Conservation (phyloP, 1,139 yeast species). For the Trichomonascaceae sp. region DNA sequence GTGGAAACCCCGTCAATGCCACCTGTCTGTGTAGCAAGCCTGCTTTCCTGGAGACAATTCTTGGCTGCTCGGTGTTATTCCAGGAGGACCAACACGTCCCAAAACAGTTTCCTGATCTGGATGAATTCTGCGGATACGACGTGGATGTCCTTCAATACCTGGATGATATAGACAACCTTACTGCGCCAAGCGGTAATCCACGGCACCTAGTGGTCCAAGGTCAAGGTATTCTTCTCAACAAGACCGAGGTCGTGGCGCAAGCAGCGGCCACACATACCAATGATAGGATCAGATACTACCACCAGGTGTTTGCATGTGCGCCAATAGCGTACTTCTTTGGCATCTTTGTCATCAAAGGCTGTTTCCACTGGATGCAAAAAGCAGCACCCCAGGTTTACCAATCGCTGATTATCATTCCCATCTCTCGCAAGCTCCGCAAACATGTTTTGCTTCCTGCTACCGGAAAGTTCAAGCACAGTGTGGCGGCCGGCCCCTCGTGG, state of each 20-base stretch:
- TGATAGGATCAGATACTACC: not conserved
- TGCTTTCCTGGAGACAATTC: too few species aligned
- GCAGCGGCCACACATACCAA: not conserved
- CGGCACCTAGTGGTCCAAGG: too few species aligned
- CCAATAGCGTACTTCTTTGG: not conserved
- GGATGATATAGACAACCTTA: too few species aligned
- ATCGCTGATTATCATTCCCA: not conserved
- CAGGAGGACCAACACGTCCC: too few species aligned
- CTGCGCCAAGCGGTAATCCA: too few species aligned
- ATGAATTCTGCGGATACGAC: too few species aligned
- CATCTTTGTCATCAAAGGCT: not conserved
- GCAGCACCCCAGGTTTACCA: not conserved
- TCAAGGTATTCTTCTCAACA: not conserved
- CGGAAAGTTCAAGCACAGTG: slow-evolving; percentile 28
- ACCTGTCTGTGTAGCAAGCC: too few species aligned
- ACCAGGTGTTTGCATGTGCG: not conserved
- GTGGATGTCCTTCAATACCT: too few species aligned
- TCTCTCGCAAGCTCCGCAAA: slow-evolving; percentile 9
- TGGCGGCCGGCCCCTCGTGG: slow-evolving; percentile 19
- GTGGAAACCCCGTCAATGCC: too few species aligned
- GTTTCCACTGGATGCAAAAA: not conserved
- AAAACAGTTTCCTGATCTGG: too few species aligned
- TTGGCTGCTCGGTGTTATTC: too few species aligned
- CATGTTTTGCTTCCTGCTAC: slow-evolving; percentile 9
- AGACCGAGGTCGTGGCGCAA: not conserved